Evolutionary conservation across 192 early-diverging fungal genomes (phyloP).

Genomic region (Chytriomyces hyalinus): DNA sequence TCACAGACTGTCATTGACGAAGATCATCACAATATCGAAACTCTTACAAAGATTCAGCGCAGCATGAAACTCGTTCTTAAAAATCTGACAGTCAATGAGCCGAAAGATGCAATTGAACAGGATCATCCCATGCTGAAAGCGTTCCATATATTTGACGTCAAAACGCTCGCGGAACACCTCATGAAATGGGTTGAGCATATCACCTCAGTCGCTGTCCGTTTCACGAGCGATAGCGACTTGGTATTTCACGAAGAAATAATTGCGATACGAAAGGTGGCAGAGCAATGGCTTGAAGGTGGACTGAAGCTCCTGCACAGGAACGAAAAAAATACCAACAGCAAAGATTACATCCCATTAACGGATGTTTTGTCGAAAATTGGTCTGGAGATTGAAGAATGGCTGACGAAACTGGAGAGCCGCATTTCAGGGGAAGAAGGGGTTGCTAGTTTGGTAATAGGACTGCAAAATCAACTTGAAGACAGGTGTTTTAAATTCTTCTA

Average conservation of each 20-base stretch:
- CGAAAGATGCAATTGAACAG: constrained; percentile 44
- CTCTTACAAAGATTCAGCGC: constrained; percentile 53
- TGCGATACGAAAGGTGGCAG: constrained; percentile 45
- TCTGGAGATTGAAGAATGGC: constrained; percentile 59
- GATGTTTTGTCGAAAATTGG: constrained; percentile 48
- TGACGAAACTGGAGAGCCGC: constrained; percentile 53
- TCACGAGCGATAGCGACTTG: constrained; percentile 59
- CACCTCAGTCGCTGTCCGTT: constrained; percentile 52
- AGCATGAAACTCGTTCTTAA: constrained; percentile 59
- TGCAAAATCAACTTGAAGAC: constrained; percentile 68
- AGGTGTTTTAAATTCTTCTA: constrained; percentile 25
- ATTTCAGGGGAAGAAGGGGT: constrained; percentile 64
- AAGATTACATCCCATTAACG: constrained; percentile 52
- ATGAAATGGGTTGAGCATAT: constrained; percentile 58
- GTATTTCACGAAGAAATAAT: constrained; percentile 56
- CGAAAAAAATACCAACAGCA: constrained; percentile 55
- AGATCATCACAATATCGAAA: constrained; percentile 57
- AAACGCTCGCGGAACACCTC: constrained; percentile 48
- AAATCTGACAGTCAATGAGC: constrained; percentile 49
- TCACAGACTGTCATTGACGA: constrained; percentile 65
- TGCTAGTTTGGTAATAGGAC: constrained; percentile 51
- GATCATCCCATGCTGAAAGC: constrained; percentile 58
- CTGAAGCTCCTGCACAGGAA: constrained; percentile 53
- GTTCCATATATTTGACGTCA: constrained; percentile 56
- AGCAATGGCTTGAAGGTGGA: constrained; percentile 56